phyloP scores from a whole-genome alignment of 106 monocot species.

The Dioscorea dumetorum region DNA sequence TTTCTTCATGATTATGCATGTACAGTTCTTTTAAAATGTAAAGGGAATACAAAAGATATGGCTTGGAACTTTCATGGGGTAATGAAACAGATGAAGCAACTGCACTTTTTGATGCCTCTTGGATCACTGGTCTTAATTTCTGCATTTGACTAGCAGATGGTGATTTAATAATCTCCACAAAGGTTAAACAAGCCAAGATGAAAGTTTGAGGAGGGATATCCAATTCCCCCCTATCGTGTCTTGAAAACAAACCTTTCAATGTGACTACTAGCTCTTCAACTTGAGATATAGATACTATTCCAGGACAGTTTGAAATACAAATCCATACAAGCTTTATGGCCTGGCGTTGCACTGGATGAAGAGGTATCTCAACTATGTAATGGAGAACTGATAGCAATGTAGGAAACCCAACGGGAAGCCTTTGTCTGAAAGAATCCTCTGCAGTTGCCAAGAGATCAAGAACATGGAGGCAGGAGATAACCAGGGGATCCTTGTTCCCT shows the following conservation, averaged over 20 bases:
- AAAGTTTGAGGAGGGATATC: slow-evolving; percentile 63
- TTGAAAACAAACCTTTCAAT: slow-evolving; percentile 50
- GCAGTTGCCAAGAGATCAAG: slow-evolving; percentile 52
- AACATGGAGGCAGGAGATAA: slow-evolving; percentile 60
- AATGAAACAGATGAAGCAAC: slow-evolving; percentile 39
- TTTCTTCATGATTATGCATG: slow-evolving; percentile 22
- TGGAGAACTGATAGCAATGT: slow-evolving; percentile 54
- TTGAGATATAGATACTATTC: slow-evolving; percentile 67
- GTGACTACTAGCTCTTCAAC: slow-evolving; percentile 48
- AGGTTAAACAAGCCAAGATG: slow-evolving; percentile 51
- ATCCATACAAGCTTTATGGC: slow-evolving; percentile 54
- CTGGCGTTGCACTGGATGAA: slow-evolving; percentile 84
- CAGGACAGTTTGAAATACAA: slow-evolving; percentile 51
- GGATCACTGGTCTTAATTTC: slow-evolving; percentile 32
- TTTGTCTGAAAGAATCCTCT: slow-evolving; percentile 54
- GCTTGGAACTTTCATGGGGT: slow-evolving; percentile 18
- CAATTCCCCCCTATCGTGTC: slow-evolving; percentile 36
- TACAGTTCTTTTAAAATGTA: slow-evolving; percentile 67
- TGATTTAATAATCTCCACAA: slow-evolving; percentile 61
- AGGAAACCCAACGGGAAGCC: slow-evolving; percentile 61
- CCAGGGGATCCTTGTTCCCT: slow-evolving; percentile 81
- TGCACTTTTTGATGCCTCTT: slow-evolving; percentile 58
- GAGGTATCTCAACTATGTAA: slow-evolving; percentile 77
- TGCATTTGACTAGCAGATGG: slow-evolving; percentile 46
- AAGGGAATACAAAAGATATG: slow-evolving; percentile 46